Conservation (phyloP, 1,284 basidiomycete genomes). For the Boletus hoseneyae region DNA sequence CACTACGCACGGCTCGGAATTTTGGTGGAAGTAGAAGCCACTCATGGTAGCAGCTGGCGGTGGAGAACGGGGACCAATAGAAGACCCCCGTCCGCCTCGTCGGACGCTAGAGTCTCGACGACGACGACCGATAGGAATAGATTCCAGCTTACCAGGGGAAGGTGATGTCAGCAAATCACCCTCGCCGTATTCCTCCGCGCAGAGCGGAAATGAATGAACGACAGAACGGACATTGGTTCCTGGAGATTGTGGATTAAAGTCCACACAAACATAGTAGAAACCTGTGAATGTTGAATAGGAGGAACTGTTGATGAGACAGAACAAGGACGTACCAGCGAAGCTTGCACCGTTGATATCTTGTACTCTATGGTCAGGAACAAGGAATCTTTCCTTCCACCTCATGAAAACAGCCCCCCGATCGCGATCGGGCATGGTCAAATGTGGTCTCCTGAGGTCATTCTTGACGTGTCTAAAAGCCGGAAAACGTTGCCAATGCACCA, state of each 20-base stretch:
- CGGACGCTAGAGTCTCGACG: conserved; percentile 47
- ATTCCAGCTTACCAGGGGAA: conserved; percentile 35
- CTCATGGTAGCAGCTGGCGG: conserved; percentile 69
- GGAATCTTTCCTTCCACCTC: conserved; percentile 95
- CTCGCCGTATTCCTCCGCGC: conserved; percentile 32
- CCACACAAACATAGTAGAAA: conserved; percentile 86
- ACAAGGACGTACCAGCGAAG: conserved; percentile 73
- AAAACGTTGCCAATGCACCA: conserved; percentile 90
- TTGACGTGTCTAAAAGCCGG: conserved; percentile 82
- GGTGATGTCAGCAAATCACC: conserved; percentile 22
- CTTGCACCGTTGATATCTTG: conserved; percentile 94
- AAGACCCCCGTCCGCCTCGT: conserved; percentile 37
- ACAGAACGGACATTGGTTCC: conserved; percentile 32
- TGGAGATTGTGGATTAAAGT: conserved; percentile 58
- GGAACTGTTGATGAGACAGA: neutral
- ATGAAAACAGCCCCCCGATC: conserved; percentile 83
- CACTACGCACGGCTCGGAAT: conserved; percentile 76
- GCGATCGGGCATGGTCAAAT: conserved; percentile 70
- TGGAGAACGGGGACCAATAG: conserved; percentile 38
- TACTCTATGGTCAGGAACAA: conserved; percentile 91
- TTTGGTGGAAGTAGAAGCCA: conserved; percentile 93
- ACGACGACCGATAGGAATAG: conserved; percentile 34
- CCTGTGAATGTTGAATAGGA: conserved; percentile 39
- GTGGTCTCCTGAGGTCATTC: conserved; percentile 70
- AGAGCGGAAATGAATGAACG: conserved; percentile 33